A percentile compares a stretch with the other conserved stretches of the same genome.
Evolutionary conservation across 2,329 filamentous ascomycete genomes (phyloP).

Genomic region (Dothidotthia symphoricarpi): DNA sequence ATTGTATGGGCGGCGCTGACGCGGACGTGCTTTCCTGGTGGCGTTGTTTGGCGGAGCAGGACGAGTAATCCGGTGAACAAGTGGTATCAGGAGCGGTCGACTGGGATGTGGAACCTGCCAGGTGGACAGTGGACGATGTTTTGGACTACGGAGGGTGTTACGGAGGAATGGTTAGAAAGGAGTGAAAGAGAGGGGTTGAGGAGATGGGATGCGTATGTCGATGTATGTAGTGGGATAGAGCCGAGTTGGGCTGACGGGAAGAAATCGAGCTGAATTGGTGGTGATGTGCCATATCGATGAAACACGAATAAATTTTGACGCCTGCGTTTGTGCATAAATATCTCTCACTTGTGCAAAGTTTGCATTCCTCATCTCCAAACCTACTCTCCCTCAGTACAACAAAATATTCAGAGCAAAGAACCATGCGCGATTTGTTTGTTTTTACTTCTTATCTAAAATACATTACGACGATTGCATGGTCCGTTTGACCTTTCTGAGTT

Average conservation of each 20-base stretch:
- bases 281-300: too few relatives aligned
- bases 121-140: constrained; percentile 97
- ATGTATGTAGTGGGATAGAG: constrained; percentile 48
- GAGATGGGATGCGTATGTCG: constrained; percentile 51
- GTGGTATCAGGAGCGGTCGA: constrained; percentile 94
- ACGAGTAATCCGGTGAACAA: constrained; percentile 96
- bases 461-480: too few relatives aligned
- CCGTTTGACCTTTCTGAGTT: too few relatives aligned
- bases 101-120: constrained; percentile 77
- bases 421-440: too few relatives aligned
- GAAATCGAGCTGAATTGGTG: constrained; percentile 14
- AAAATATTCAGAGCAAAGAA: too few relatives aligned
- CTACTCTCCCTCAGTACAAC: too few relatives aligned
- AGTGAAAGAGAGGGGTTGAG: constrained; percentile 45
- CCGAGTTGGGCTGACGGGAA: constrained; percentile 51
- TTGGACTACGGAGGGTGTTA: constrained; percentile 75
- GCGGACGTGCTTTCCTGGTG: constrained; percentile 78
- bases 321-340: too few relatives aligned
- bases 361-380: too few relatives aligned
- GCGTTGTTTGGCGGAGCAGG: constrained; percentile 89
- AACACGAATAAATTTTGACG: too few relatives aligned
- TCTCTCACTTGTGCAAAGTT: too few relatives aligned
- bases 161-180: constrained; percentile 49
- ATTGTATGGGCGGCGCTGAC: constrained; percentile 97
- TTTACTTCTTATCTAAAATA: too few relatives aligned